Conservation (phyloP, 345 rosid species). For the Garcia nutans region DNA sequence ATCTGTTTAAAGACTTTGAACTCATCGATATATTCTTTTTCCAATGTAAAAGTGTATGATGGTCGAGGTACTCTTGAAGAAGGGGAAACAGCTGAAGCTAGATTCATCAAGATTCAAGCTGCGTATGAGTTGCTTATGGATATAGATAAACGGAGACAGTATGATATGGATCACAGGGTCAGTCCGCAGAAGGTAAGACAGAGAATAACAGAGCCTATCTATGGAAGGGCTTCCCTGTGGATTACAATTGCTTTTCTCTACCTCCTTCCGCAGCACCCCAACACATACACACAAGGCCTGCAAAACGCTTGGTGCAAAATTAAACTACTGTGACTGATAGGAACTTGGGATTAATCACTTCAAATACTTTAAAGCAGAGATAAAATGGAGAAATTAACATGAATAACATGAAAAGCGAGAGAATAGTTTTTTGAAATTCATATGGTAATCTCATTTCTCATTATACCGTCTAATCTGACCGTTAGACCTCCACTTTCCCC, state of each 20-base stretch:
- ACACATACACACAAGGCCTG: not conserved
- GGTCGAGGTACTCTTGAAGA: constrained; percentile 87
- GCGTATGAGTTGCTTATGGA: constrained; percentile 94
- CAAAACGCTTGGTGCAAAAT: too few relatives aligned
- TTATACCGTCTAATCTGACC: not conserved
- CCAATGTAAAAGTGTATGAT: constrained; percentile 63
- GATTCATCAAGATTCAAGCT: constrained; percentile 97
- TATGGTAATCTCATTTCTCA: not conserved
- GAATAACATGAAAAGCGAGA: too few relatives aligned
- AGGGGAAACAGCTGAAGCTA: constrained; percentile 94
- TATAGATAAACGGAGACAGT: constrained; percentile 62
- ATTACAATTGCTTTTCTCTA: not conserved
- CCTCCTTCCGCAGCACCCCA: not conserved
- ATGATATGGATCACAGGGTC: constrained; percentile 75
- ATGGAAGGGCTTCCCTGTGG: not conserved
- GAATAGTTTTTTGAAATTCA: not conserved
- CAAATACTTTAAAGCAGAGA: too few relatives aligned
- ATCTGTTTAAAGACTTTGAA: constrained; percentile 8
- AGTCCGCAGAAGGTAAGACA: constrained; percentile 84
- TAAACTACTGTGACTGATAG: too few relatives aligned
- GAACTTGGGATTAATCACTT: too few relatives aligned
- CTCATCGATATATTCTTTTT: constrained; percentile 18
- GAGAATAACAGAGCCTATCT: not conserved
- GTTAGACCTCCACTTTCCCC: not conserved
- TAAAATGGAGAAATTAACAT: too few relatives aligned